Conservation (phyloP, 305 asterid species). For the Euphrasia arctica region DNA sequence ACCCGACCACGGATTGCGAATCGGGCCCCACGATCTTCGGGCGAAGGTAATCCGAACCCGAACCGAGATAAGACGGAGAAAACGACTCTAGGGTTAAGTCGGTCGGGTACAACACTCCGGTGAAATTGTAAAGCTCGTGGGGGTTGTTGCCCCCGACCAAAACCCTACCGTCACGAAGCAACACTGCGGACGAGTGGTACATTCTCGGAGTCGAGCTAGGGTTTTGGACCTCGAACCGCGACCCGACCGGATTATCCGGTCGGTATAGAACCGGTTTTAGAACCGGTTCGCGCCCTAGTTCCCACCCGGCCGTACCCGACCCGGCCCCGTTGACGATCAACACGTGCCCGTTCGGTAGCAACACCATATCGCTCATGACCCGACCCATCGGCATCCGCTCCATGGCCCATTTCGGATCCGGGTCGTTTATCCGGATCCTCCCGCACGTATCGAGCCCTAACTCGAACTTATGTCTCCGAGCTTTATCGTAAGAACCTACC, state of each 20-base stretch:
- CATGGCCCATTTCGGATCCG: slow-evolving; percentile 38
- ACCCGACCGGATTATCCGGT: slow-evolving; percentile 24
- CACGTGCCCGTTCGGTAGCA: slow-evolving; percentile 33
- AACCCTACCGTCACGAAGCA: slow-evolving; percentile 62
- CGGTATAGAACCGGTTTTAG: slow-evolving; percentile 33
- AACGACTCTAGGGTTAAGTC: slow-evolving; percentile 51
- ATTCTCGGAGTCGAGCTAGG: slow-evolving; percentile 47
- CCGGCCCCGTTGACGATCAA: slow-evolving; percentile 42
- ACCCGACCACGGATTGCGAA: slow-evolving; percentile 29
- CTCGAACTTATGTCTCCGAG: slow-evolving; percentile 25
- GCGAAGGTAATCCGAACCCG: slow-evolving; percentile 21
- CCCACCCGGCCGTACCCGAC: slow-evolving; percentile 43
- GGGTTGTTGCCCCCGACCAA: slow-evolving; percentile 65
- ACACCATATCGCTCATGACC: slow-evolving; percentile 51
- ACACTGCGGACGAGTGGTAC: slow-evolving; percentile 60
- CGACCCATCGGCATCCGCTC: slow-evolving; percentile 44
- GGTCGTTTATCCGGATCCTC: slow-evolving; percentile 34
- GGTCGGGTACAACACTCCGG: slow-evolving; percentile 33
- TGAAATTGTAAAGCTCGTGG: slow-evolving; percentile 34
- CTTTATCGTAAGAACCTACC: slow-evolving; percentile 37
- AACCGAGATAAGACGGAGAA: slow-evolving; percentile 52
- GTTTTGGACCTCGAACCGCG: slow-evolving; percentile 44
- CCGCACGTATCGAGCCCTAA: slow-evolving; percentile 38
- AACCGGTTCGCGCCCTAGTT: slow-evolving; percentile 32
- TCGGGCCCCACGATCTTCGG: slow-evolving; percentile 41